Conservation (phyloP, 208 protist species). For the Leishmania mexicana region DNA sequence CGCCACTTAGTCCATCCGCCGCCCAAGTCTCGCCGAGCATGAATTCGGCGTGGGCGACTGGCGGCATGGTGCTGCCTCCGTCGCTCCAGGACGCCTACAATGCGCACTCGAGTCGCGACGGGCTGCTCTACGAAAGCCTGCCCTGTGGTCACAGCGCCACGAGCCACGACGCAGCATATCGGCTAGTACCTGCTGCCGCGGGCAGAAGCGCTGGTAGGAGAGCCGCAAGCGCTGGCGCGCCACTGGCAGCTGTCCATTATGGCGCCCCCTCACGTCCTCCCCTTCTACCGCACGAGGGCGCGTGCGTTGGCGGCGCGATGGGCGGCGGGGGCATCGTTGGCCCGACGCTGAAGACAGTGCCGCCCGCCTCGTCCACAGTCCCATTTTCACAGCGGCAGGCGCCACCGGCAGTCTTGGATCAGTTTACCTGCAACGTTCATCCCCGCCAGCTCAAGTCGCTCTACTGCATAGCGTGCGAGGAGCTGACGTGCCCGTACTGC, state of each 20-base stretch:
- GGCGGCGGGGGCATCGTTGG: background rate
- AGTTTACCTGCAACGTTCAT: constrained; percentile 54
- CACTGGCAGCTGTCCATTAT: background rate
- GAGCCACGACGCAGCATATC: background rate
- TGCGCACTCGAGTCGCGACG: background rate
- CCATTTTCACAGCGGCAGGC: background rate
- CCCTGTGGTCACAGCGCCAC: background rate
- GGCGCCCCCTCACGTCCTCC: background rate
- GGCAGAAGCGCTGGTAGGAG: background rate
- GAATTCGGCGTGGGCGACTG: background rate
- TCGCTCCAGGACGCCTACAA: background rate
- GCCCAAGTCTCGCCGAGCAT: background rate
- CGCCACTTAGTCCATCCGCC: background rate
- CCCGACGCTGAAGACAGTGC: background rate
- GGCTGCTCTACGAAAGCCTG: constrained; percentile 9
- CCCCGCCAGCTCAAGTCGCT: constrained; percentile 41
- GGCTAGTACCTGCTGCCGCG: background rate
- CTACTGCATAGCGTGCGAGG: constrained; percentile 54
- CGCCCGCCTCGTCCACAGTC: background rate
- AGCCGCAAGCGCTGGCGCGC: background rate
- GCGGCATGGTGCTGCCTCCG: background rate
- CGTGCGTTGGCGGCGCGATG: background rate
- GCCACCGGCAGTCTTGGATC: constrained; percentile 20
- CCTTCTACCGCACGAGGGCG: background rate
- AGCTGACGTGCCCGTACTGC: constrained; percentile 74